phyloP scores from a whole-genome alignment of 495 filamentous ascomycete genomes.

The Hypoxylon fuscum region DNA sequence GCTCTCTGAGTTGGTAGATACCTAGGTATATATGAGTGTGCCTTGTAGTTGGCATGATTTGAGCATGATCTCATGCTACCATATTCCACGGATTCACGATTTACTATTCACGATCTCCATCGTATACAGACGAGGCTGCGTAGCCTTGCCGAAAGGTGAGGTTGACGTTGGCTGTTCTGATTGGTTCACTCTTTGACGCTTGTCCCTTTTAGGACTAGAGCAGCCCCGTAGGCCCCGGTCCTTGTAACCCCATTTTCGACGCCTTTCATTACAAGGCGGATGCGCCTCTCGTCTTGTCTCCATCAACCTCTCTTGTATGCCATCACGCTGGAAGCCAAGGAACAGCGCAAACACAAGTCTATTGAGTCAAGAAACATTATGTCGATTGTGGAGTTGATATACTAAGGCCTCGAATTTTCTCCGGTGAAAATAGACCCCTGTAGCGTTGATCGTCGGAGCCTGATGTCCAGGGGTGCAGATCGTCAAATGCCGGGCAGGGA shows the following conservation, averaged over 20 bases:
- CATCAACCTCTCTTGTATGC: slow-evolving; percentile 12
- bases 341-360: slow-evolving; percentile 9
- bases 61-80: not conserved
- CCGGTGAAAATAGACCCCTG: not conserved
- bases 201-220: slow-evolving; percentile 6
- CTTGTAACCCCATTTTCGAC: not conserved
- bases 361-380: not conserved
- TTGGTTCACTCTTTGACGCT: slow-evolving; percentile 11
- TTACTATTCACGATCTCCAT: slow-evolving; percentile 4
- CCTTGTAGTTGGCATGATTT: not conserved
- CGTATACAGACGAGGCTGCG: slow-evolving; percentile 14
- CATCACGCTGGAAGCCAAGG: slow-evolving; percentile 7
- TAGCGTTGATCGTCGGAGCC: slow-evolving; percentile 4
- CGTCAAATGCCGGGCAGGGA: slow-evolving; percentile 12
- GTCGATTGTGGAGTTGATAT: not conserved
- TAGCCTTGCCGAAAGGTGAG: slow-evolving; percentile 23
- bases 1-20: too few species aligned
- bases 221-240: not conserved
- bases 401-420: slow-evolving; percentile 8
- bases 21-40: too few species aligned
- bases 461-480: slow-evolving; percentile 6
- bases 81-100: not conserved
- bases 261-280: not conserved
- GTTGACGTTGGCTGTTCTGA: slow-evolving; percentile 13
- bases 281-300: slow-evolving; percentile 1